Evolutionary conservation across 1,139 yeast species (phyloP).

Genomic region (Saccharomycopsis crataegensis): DNA sequence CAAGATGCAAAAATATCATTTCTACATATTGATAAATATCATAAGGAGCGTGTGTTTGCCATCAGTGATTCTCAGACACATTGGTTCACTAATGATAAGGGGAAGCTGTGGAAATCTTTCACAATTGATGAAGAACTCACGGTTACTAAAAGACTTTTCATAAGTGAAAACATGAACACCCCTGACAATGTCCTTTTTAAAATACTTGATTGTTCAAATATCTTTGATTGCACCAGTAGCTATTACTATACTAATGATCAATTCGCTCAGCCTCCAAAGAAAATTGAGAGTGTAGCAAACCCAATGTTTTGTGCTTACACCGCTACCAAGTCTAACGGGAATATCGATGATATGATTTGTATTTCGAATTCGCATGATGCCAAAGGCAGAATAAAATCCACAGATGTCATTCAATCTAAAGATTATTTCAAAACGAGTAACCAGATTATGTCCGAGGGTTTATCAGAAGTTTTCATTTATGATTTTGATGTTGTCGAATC

Average conservation of each 20-base stretch:
- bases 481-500: constrained; percentile 43
- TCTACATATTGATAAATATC: constrained; percentile 39
- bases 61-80: constrained; percentile 37
- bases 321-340: constrained; percentile 1
- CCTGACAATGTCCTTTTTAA: constrained; percentile 36
- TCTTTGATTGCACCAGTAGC: constrained; percentile 31
- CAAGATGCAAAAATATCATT: constrained; percentile 25
- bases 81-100: constrained; percentile 49
- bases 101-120: constrained; percentile 49
- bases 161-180: constrained; percentile 36
- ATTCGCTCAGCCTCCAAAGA: constrained; percentile 37
- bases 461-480: constrained; percentile 32
- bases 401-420: constrained; percentile 38
- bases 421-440: constrained; percentile 44
- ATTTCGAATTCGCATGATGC: constrained; percentile 36
- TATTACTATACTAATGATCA: constrained; percentile 49
- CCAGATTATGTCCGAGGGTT: constrained; percentile 28
- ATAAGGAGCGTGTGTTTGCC: constrained; percentile 46
- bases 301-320: constrained; percentile 44
- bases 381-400: constrained; percentile 37
- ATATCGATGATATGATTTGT: constrained; percentile 40
- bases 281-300: constrained; percentile 29
- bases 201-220: constrained; percentile 32
- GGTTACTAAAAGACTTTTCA: constrained; percentile 25
- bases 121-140: constrained; percentile 21